Evolutionary conservation across 768 basidiomycete species (phyloP), one percentile per base, ranked within the genome.

Genomic region (Porpolomopsis calyptriformis): DNA sequence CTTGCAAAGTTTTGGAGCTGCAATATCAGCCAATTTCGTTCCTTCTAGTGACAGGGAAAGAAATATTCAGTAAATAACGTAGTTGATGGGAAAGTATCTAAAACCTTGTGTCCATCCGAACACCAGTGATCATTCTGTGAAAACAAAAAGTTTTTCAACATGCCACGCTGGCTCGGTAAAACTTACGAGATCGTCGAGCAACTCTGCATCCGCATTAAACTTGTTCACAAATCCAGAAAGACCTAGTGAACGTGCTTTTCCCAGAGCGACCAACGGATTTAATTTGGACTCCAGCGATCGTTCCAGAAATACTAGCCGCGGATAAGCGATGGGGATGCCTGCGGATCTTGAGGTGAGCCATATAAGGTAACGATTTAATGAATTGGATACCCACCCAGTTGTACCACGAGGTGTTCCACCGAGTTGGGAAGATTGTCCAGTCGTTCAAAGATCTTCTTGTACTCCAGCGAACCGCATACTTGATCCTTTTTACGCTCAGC

Each of bases 71-170:
- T 38, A 49, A 12, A 45, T 46, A 16, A 37, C 25, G 25, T 35
- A 27, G 53, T 33, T 16, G 33, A 25, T 16, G 19, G 40, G 14
- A 25, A 35, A 25, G 40, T 40, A 39, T 19, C 2, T 41, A 56
- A 20, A 51, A 82, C 86, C 70, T 89, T 89, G 59, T 90, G 87
- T 3, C 60, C 57, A 46, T 79, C 79, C 24, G 87, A 77, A 4
- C 90, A 93, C 91, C 91, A 93, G 55, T 93, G 90, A 57, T 94
- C 90, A 52, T 91, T 91, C 80, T 87, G 50, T 11, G 19, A 20
- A 11, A 31, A 24, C 22, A 3, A 7, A 18, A 7, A 29, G 31
- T 34, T 24, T 25, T 3, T 19, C 11, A 24, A 36, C 20, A 23
- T 38, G n/a, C n/a, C n/a, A n/a, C n/a, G n/a, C 5, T 5, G 14